Evolutionary conservation across 371 early-diverging fungal genomes (phyloP).

Genomic region (Dinochytrium kinnereticum): DNA sequence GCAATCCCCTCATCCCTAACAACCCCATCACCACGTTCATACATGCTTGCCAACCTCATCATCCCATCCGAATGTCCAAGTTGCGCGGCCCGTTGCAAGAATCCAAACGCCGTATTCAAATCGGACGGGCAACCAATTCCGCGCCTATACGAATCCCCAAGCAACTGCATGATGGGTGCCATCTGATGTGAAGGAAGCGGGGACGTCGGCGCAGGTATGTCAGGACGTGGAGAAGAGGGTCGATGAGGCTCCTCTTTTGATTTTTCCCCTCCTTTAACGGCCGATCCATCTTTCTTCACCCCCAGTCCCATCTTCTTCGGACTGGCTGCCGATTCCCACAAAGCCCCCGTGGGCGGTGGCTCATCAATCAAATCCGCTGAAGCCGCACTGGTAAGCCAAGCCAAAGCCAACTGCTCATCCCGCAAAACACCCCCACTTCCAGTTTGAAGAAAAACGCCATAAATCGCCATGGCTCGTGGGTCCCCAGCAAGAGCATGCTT

Average conservation of each 20-base stretch:
- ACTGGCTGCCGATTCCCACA: background rate
- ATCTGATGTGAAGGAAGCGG: background rate
- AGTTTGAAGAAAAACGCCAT: slow-evolving; percentile 23
- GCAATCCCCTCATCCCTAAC: slow-evolving; percentile 34
- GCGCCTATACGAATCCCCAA: slow-evolving; percentile 44
- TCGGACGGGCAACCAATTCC: slow-evolving; percentile 35
- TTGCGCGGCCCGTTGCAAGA: slow-evolving; percentile 26
- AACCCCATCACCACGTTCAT: slow-evolving; percentile 44
- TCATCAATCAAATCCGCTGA: slow-evolving; percentile 9
- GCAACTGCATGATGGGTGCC: slow-evolving; percentile 22
- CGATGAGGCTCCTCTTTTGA: background rate
- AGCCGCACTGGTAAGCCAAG: slow-evolving; percentile 22
- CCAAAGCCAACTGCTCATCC: slow-evolving; percentile 17
- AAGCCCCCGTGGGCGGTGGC: background rate
- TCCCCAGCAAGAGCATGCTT: slow-evolving; percentile 24
- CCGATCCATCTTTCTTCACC: no score
- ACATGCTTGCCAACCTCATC: slow-evolving; percentile 37
- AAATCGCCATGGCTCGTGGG: slow-evolving; percentile 30
- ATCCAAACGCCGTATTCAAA: slow-evolving; percentile 33
- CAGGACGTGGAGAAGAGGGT: background rate
- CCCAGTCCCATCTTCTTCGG: background rate
- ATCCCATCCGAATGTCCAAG: slow-evolving; percentile 26
- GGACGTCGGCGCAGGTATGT: background rate
- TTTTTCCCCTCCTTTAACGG: background rate
- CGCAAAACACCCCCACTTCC: slow-evolving; percentile 5